Evolutionary conservation across 1,139 yeast genomes (phyloP), one percentile per base, ranked within the genome.

Genomic region (Pichia inconspicua): DNA sequence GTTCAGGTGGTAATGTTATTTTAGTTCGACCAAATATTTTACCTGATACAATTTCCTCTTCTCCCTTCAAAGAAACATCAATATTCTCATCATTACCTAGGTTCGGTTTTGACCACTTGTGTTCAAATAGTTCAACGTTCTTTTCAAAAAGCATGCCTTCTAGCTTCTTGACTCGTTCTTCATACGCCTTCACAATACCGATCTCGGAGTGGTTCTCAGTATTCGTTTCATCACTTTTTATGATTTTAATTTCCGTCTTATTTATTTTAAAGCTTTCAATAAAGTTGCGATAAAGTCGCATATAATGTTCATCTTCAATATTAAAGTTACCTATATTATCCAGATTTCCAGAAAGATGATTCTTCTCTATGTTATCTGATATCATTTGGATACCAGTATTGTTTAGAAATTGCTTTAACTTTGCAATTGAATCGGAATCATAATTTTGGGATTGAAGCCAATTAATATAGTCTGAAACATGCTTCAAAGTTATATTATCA

Each of bases 61-160:
- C 25, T 12, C 40, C 22, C 7, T 42, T 42, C 32, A 15, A n/a
- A 37, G n/a, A 41, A 12, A 30, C 25, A 12, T 32, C 36, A 7
- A n/a, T 2, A 2, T 12, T 19, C 12, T 19, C 30, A 22, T 3
- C n/a, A 10, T 12, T 28, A 17, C 37, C 25, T 14, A 30, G 4
- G 14, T 37, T 43, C 1, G 30, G 44, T 40, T 55, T 60, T 2
- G 63, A 54, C 67, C 66, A 62, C 43, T 57, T 56, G 17, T 59
- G 56, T 31, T 73, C 70, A 30, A 79, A 68, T 51, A 78, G 76
- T 45, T 75, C 74, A 58, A 75, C 79, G 53, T 77, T 84, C 43
- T 77, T 80, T 55, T 82, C 87, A 59, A 83, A 89, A 14, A 84
- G 63, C 32, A 83, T 64, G 49, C 75, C 78, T 57, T 84, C 94